Conservation (phyloP, 768 basidiomycete genomes). For the Lanmaoa pseudosensibilis region DNA sequence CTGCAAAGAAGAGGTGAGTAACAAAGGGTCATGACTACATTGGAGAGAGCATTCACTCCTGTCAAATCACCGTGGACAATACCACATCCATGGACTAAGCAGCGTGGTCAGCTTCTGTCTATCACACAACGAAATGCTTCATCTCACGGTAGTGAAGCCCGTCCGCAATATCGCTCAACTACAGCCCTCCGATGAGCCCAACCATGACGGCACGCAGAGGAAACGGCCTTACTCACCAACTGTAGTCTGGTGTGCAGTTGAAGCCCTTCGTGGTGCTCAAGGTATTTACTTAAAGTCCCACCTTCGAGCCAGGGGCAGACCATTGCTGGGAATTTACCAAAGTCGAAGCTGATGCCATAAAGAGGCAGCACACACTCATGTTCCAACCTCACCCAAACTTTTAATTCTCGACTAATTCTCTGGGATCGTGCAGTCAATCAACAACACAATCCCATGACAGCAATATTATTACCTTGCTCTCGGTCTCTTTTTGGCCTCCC, state of each 20-base stretch:
- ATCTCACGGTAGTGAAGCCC: constrained; percentile 27
- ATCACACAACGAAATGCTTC: not conserved
- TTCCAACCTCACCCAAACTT: constrained; percentile 27
- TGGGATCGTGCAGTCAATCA: not conserved
- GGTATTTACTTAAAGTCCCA: constrained; percentile 27
- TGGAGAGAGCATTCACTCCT: constrained; percentile 30
- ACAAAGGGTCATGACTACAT: not conserved
- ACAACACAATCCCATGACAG: not conserved
- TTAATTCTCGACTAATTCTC: constrained; percentile 19
- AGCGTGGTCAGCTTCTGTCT: not conserved
- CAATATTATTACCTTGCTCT: constrained; percentile 13
- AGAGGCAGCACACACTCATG: constrained; percentile 32
- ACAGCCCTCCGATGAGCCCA: not conserved
- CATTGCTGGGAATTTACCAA: constrained; percentile 33
- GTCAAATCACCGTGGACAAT: constrained; percentile 49
- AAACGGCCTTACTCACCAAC: constrained; percentile 16
- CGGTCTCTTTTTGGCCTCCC: not conserved
- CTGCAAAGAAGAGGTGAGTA: constrained; percentile 17
- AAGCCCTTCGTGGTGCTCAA: constrained; percentile 17
- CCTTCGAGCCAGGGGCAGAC: constrained; percentile 37
- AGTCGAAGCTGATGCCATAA: constrained; percentile 29
- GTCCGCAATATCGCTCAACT: constrained; percentile 20
- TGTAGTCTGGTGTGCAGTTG: not conserved
- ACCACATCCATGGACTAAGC: constrained; percentile 19
- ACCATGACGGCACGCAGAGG: not conserved